Evolutionary conservation across 2,329 filamentous ascomycete species (phyloP).

Genomic region (Rugonectria rugulosa): DNA sequence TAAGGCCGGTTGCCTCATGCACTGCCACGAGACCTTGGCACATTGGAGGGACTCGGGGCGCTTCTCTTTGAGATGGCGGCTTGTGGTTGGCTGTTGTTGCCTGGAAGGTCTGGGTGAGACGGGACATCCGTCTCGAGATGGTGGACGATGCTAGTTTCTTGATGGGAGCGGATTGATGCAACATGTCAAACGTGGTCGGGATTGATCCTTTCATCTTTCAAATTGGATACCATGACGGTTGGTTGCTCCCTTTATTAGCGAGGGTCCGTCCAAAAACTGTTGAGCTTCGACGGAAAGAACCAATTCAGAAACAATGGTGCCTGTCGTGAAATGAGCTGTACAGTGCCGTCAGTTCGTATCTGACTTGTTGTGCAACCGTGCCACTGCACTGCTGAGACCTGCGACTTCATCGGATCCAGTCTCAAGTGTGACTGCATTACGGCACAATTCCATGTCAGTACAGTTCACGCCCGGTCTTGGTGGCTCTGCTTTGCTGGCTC

Average conservation of each 20-base stretch:
- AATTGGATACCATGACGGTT: too few species aligned
- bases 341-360: background rate
- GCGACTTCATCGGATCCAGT: background rate
- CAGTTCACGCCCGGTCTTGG: background rate
- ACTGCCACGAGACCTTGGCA: constrained; percentile 41
- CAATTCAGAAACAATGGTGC: too few species aligned
- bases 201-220: too few species aligned
- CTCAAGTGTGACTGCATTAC: background rate
- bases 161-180: too few species aligned
- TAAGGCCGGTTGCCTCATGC: constrained; percentile 39
- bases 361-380: constrained; percentile 5
- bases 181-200: constrained; percentile 15
- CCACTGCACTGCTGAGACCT: background rate
- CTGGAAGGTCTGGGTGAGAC: constrained; percentile 23
- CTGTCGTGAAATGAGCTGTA: background rate
- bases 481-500: constrained; percentile 7
- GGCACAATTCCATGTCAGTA: too few species aligned
- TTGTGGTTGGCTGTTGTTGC: constrained; percentile 23
- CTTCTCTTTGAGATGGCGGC: constrained; percentile 7
- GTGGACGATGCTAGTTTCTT: constrained; percentile 11
- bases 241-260: too few species aligned
- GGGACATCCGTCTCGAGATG: constrained; percentile 11
- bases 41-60: constrained; percentile 32
- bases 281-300: too few species aligned
- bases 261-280: too few species aligned